Evolutionary conservation across 1,284 basidiomycete genomes (phyloP).

Genomic region (Ganoderma multipileum): DNA sequence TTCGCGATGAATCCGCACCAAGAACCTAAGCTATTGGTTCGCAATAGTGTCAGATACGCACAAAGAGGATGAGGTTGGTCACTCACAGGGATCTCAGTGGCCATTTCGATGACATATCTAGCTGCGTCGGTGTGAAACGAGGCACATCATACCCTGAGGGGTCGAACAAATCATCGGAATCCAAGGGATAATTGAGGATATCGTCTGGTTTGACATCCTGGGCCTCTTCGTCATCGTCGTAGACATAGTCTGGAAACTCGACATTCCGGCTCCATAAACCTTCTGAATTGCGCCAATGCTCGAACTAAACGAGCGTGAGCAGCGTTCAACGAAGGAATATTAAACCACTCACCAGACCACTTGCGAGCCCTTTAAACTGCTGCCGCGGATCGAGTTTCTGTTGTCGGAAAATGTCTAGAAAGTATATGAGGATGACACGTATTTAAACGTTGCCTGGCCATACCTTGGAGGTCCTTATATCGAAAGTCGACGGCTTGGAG

Average conservation of each 20-base stretch:
- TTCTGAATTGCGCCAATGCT: slow-evolving; percentile 22
- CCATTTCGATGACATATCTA: slow-evolving; percentile 7
- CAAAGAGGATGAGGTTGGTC: too few relatives aligned
- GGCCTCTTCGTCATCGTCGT: slow-evolving; percentile 22
- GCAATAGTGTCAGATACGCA: neutral
- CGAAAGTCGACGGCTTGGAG: slow-evolving; percentile 25
- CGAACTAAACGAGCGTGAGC: slow-evolving; percentile 14
- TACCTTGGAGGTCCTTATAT: slow-evolving; percentile 28
- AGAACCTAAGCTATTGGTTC: slow-evolving; percentile 8
- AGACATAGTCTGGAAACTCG: slow-evolving; percentile 10
- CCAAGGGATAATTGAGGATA: slow-evolving; percentile 33
- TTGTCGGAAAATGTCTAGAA: slow-evolving; percentile 45
- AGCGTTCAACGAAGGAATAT: neutral
- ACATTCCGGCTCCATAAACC: slow-evolving; percentile 14
- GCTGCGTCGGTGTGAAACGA: slow-evolving; percentile 1
- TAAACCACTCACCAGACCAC: slow-evolving; percentile 34
- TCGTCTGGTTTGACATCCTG: slow-evolving; percentile 25
- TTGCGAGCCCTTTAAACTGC: slow-evolving; percentile 39
- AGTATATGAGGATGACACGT: neutral
- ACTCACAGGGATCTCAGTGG: slow-evolving; percentile 12
- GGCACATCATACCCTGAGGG: slow-evolving; percentile 26
- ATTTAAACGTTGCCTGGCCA: too few relatives aligned
- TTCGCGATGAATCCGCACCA: slow-evolving; percentile 19
- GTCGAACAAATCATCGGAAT: slow-evolving; percentile 24
- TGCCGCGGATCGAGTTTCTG: slow-evolving; percentile 37